Percentiles rank a stretch among this genome's conserved stretches.
Evolutionary conservation across 2,329 filamentous ascomycete genomes (phyloP).

Genomic region (Cercospora nicotianae): DNA sequence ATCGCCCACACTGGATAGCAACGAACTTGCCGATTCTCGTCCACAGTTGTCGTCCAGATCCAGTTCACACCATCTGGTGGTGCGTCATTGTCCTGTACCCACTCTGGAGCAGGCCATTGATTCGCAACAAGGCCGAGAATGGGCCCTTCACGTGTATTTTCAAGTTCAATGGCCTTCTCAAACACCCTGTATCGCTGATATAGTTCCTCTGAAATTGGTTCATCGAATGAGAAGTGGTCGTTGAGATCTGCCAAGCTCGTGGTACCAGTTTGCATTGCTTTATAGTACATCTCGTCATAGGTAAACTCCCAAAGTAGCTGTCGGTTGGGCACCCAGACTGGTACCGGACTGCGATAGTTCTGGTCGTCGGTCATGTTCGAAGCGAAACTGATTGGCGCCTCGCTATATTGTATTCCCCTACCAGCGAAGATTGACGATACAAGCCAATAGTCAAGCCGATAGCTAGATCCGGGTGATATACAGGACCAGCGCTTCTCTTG

Average conservation of each 20-base stretch:
- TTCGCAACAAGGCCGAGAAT: not conserved
- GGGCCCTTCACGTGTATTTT: not conserved
- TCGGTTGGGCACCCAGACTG: not conserved
- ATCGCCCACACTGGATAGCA: not conserved
- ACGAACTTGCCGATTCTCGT: not conserved
- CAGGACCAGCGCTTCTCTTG: conserved; percentile 1
- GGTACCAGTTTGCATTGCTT: not conserved
- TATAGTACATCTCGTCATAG: not conserved
- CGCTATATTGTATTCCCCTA: not conserved
- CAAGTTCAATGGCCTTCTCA: not conserved
- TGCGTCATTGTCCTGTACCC: not conserved
- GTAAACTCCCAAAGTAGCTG: not conserved
- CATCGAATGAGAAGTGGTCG: not conserved
- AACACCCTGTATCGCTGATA: not conserved
- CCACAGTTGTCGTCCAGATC: not conserved
- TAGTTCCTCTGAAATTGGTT: not conserved
- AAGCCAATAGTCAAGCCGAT: not conserved
- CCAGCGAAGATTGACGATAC: not conserved
- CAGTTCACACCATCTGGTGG: not conserved
- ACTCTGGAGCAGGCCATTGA: not conserved
- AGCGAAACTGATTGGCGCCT: not conserved
- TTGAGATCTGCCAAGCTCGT: not conserved
- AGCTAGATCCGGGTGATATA: not conserved
- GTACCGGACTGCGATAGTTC: not conserved
- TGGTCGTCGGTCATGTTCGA: not conserved